These are phyloP conservation scores for Breynia disticha DNA, from an alignment of 441 rosid species.

Conservation along the genomic window DNA sequence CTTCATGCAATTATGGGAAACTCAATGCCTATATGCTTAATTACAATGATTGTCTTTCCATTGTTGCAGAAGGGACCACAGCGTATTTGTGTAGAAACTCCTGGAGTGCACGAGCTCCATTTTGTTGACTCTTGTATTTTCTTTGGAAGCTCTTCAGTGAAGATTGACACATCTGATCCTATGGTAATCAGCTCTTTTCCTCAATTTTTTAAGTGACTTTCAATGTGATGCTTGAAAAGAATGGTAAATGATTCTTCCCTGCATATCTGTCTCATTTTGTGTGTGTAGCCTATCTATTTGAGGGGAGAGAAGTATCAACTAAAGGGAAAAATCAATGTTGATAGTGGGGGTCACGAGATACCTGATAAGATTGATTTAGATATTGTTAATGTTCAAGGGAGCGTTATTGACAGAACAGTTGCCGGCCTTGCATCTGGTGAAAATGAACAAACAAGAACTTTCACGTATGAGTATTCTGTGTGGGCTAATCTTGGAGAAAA, in stretches of 20 bases:
- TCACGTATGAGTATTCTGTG: conserved; percentile 52
- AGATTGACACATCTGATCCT: conserved; percentile 64
- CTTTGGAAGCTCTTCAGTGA: conserved; percentile 64
- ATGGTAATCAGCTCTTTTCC: conserved; percentile 25
- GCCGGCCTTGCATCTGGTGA: conserved; percentile 44
- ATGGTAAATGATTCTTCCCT: too few species aligned
- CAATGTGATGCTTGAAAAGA: too few species aligned
- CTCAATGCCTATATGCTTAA: conserved; percentile 5
- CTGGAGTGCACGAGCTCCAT: conserved; percentile 73
- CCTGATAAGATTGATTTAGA: conserved; percentile 54
- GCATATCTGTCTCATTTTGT: too few species aligned
- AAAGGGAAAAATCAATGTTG: conserved; percentile 58
- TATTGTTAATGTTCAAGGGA: conserved; percentile 40
- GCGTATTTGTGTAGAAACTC: conserved; percentile 64
- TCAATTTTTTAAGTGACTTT: too few species aligned
- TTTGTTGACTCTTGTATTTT: conserved; percentile 74
- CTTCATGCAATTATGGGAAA: conserved; percentile 9
- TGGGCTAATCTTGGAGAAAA: conserved; percentile 83
- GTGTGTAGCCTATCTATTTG: conserved; percentile 61
- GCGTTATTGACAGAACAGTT: conserved; percentile 33
- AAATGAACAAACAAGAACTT: conserved; percentile 30
- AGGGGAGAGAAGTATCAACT: conserved; percentile 90
- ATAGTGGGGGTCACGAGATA: conserved; percentile 32
- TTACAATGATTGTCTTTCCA: conserved; percentile 13
- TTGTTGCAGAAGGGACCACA: conserved; percentile 86